Percentiles rank a stretch among this genome's conserved stretches.
Evolutionary conservation across 768 basidiomycete genomes (phyloP).

Genomic region (Phanerodontia chrysosporium): DNA sequence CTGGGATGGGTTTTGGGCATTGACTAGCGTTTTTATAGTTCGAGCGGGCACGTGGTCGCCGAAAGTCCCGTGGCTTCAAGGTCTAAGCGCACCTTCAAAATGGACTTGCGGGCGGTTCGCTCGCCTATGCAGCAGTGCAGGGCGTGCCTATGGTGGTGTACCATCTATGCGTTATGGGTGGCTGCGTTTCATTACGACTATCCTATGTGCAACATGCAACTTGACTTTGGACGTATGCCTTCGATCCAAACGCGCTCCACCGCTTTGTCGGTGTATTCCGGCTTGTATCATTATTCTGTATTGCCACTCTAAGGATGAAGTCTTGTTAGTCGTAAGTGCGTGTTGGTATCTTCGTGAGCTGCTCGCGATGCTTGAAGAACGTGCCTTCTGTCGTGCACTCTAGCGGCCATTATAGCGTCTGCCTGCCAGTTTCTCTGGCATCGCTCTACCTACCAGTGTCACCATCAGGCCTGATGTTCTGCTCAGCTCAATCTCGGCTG

Average conservation of each 20-base stretch:
- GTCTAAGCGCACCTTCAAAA: conserved; percentile 54
- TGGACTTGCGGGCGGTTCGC: conserved; percentile 25
- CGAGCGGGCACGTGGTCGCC: conserved; percentile 97
- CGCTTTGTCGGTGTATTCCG: conserved; percentile 1
- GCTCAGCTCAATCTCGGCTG: too few relatives aligned
- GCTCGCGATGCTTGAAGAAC: background rate
- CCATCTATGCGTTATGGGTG: conserved; percentile 30
- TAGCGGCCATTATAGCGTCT: too few relatives aligned
- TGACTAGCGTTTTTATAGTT: conserved; percentile 44
- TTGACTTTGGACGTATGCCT: conserved; percentile 12
- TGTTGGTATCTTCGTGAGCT: background rate
- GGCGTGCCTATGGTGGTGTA: conserved; percentile 19
- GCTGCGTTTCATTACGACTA: conserved; percentile 12
- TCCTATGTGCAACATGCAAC: conserved; percentile 11
- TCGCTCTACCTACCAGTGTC: too few relatives aligned
- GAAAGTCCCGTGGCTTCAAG: conserved; percentile 98
- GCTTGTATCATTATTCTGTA: conserved; percentile 5
- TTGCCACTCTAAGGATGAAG: background rate
- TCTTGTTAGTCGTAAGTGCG: background rate
- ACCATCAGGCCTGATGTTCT: too few relatives aligned
- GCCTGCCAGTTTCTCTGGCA: too few relatives aligned
- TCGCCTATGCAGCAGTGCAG: conserved; percentile 11
- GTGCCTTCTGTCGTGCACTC: too few relatives aligned
- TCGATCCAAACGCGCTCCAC: background rate
- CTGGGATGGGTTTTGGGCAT: conserved; percentile 4